Conservation (phyloP, 2,329 filamentous ascomycete species). For the Penicillium aurantiogriseum region DNA sequence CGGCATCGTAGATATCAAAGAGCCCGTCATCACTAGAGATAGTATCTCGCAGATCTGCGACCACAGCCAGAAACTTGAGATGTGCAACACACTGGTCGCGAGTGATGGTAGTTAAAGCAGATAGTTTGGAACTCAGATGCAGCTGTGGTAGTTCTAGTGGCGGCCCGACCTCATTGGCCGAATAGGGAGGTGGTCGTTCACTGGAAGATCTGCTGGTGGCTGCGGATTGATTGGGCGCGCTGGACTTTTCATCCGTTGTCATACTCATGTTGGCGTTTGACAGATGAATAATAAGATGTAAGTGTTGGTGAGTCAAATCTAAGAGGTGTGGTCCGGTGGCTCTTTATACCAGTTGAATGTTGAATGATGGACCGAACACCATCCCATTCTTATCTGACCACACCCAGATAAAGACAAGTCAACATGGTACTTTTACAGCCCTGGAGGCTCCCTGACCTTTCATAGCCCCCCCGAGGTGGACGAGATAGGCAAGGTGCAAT, state of each 20-base stretch:
- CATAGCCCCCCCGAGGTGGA: neutral
- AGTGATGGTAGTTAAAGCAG: conserved; percentile 27
- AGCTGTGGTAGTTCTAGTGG: conserved; percentile 26
- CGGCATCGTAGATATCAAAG: conserved; percentile 60
- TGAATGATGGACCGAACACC: neutral
- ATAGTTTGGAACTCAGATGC: conserved; percentile 14
- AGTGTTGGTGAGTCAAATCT: neutral
- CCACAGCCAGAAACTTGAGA: conserved; percentile 67
- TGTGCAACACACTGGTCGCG: conserved; percentile 66
- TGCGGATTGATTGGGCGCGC: neutral
- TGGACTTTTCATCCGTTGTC: conserved; percentile 13
- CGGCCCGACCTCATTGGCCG: conserved; percentile 10
- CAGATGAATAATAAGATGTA: neutral
- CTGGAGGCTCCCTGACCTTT: neutral
- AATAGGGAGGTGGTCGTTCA: conserved; percentile 29
- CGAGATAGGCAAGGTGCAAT: neutral
- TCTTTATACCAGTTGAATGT: neutral
- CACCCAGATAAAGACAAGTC: neutral
- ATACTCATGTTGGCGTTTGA: conserved; percentile 12
- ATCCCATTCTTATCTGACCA: neutral
- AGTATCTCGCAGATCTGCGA: conserved; percentile 66
- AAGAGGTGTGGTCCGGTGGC: neutral
- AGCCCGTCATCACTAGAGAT: conserved; percentile 66
- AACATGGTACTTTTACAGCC: neutral
- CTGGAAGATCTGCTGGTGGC: neutral